These are phyloP conservation scores for Sporothrix luriei DNA, from an alignment of 2,329 filamentous ascomycete genomes.

Conservation along the genomic window DNA sequence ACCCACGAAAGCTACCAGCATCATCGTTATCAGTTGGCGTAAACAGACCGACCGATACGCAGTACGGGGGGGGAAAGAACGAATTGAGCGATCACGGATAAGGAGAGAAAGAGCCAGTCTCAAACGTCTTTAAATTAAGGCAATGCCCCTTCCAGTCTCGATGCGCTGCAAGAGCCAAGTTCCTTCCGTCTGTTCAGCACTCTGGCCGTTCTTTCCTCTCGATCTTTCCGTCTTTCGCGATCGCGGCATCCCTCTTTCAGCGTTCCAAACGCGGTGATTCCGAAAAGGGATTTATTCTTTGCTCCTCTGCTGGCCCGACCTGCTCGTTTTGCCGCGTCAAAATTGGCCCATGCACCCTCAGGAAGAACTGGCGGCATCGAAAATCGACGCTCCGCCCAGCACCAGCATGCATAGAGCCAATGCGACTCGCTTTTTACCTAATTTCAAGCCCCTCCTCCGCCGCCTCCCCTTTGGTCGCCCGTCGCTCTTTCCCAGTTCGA, in stretches of 20 bases:
- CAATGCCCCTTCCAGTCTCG: slow-evolving; percentile 1
- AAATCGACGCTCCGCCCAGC: background rate
- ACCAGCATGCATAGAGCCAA: background rate
- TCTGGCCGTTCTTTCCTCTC: background rate
- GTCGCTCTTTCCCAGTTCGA: background rate
- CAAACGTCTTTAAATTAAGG: slow-evolving; percentile 19
- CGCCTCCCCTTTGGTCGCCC: background rate
- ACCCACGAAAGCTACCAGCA: slow-evolving; percentile 11
- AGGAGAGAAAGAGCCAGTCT: slow-evolving; percentile 5
- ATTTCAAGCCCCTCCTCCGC: slow-evolving; percentile 36
- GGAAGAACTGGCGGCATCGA: background rate
- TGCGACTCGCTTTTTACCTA: slow-evolving; percentile 38
- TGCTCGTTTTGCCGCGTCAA: slow-evolving; percentile 10
- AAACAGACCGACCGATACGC: slow-evolving; percentile 17
- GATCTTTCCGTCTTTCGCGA: background rate
- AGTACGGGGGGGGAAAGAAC: slow-evolving; percentile 5
- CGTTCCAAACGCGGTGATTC: background rate
- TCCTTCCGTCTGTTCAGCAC: background rate
- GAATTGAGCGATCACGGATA: slow-evolving; percentile 6
- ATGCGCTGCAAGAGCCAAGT: background rate
- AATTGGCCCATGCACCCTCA: background rate
- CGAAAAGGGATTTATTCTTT: slow-evolving; percentile 11
- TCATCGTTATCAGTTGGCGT: slow-evolving; percentile 24
- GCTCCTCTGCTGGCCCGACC: background rate
- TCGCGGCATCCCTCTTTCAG: background rate